Base-by-base conservation (phyloP, 768 basidiomycete genomes). In the Gautieria morchelliformis region DNA sequence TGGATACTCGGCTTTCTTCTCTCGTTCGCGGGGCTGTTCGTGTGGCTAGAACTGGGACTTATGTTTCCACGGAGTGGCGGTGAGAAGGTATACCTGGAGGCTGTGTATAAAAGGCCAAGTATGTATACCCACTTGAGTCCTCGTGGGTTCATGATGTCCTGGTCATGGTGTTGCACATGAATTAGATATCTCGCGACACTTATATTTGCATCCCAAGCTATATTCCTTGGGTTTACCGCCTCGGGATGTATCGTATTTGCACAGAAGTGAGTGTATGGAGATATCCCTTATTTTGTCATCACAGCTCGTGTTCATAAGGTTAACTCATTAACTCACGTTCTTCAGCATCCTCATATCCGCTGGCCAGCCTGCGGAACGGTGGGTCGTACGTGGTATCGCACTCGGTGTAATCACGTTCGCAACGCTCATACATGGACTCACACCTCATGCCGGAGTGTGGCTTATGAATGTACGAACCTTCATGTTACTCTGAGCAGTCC, bases 21-120 rank as follows among this genome's bases (percentile, higher is more conserved):
- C 2, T 82, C 81, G 0, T 78, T 83, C 30, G 67, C 75, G 66
- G 32, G 60, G n/a, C 61, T 82, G 11, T 82, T 83, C 63, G 76
- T 83, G 56, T 83, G 80, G 80, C 75, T 83, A 20, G 81, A 84
- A 59, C 77, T 77, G n/a, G 83, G 82, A 6, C 79, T 80, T 3
- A 83, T 83, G 82, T 80, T 76, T 59, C 82, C 81, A 4, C 74
- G 81, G 1, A 80, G 78, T 12, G 81, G 82, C 10, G 81, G 81
- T 6, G 82, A 83, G 64, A 82, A 84, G 65, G 80, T 82, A 3
- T 82, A 83, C 60, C 69, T 82, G 27, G 82, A 83, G 63, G 79
- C 76, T 0, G 71, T 80, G 3, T 83, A 80, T 63, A 70, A 65
- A 46, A 70, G 66, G 39, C 79, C 80, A 5, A 67, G 58, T 75